Evolutionary conservation across 176 grass and related monocot genomes (phyloP), one percentile per base, ranked within the genome.

Genomic region (Cenchrus fungigraminus): DNA sequence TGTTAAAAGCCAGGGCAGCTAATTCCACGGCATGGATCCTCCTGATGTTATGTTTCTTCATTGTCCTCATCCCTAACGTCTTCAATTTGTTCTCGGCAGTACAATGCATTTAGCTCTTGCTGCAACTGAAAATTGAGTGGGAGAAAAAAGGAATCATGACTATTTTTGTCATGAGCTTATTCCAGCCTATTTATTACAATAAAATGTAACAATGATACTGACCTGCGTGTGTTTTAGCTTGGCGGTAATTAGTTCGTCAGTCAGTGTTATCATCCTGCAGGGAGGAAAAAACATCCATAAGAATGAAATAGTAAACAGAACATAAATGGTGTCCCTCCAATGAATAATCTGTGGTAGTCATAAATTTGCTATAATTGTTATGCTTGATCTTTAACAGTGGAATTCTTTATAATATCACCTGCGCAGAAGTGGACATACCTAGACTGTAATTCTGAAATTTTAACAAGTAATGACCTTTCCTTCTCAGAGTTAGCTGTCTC

Each of bases 61-160:
- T 77, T 92, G 81, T 94, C 91, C 60, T 88, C 93, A 14, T 89
- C 91, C 81, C 85, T 94, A 32, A 82, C 74, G 54, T 90, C 80
- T 79, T 98, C 95, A 14, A 92, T 89, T 89, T 99, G 91, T 92
- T 99, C 91, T 86, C 88, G 90, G 83, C 86, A 96, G 59, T 99
- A 99, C 58, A 99, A 84, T 46, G 88, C 82, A 88, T 96, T 96
- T 85, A 99, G 45, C 79, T 96, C 94, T 90, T 96, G 90, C 84
- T 99, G 86, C 86, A 99, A 89, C 91, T 99, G 97, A 69, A 89
- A 88, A 60, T 63, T 20, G 55, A 29, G 79, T 13, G 5, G 9
- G 46, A n/a, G 15, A 51, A 22, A 74, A 25, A 32, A 57, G n/a
- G 32, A 6, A 73, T 51, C 19, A 40, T 40, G 10, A 31, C 3